These are phyloP conservation scores for Nannochloris sp. DNA, from an alignment of 139 green algal species.

Conservation along the genomic window DNA sequence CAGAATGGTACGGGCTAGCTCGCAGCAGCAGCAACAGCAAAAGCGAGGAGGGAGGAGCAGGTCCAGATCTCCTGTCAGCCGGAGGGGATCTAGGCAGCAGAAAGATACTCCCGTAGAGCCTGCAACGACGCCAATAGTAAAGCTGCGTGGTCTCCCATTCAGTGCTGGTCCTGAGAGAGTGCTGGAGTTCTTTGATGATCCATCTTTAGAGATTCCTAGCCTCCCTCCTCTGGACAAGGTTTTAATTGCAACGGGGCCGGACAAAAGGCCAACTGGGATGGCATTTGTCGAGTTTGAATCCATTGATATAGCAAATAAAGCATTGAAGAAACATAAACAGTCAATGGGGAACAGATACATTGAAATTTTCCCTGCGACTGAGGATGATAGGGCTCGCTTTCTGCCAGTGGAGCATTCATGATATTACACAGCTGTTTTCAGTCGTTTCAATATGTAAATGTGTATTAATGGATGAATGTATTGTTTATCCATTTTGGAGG, in stretches of 20 bases:
- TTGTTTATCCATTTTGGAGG: slow-evolving; percentile 44
- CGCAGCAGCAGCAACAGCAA: not conserved
- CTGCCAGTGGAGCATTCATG: not conserved
- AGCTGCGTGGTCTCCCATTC: slow-evolving; percentile 78
- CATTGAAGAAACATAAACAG: slow-evolving; percentile 65
- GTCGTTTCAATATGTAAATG: slow-evolving; percentile 55
- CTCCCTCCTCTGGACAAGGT: slow-evolving; percentile 36
- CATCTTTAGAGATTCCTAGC: slow-evolving; percentile 15
- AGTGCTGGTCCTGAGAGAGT: slow-evolving; percentile 62
- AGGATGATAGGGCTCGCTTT: slow-evolving; percentile 35
- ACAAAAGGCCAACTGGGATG: slow-evolving; percentile 56
- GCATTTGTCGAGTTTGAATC: slow-evolving; percentile 70
- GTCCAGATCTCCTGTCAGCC: not conserved
- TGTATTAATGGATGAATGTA: slow-evolving; percentile 62
- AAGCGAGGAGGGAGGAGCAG: not conserved
- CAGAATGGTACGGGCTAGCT: slow-evolving; percentile 4
- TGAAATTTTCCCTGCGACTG: slow-evolving; percentile 63
- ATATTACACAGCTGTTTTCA: slow-evolving; percentile 1
- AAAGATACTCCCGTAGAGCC: not conserved
- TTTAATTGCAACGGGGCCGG: slow-evolving; percentile 42
- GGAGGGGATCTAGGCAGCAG: not conserved
- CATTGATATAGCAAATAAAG: slow-evolving; percentile 43
- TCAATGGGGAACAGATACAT: slow-evolving; percentile 81
- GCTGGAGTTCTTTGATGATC: slow-evolving; percentile 70
- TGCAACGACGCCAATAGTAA: slow-evolving; percentile 37